These are phyloP conservation scores for Echites panduratus DNA, from an alignment of 257 asterid genomes.

Conservation along the genomic window DNA sequence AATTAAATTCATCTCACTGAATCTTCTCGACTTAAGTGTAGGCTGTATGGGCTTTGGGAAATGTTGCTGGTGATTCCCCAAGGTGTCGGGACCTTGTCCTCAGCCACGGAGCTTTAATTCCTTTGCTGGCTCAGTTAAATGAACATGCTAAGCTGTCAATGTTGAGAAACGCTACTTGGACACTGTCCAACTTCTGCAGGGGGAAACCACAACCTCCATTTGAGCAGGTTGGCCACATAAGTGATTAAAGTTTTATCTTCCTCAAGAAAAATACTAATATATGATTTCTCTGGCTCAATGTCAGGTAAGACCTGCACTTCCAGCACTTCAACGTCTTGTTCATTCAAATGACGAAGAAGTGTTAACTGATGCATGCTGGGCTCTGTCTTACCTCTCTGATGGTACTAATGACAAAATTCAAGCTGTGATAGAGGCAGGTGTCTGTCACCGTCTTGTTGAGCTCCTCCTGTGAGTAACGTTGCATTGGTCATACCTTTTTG, in stretches of 20 bases:
- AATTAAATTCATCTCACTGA: background rate
- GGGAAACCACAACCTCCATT: conserved; percentile 97
- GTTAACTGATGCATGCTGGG: conserved; percentile 98
- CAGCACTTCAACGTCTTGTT: conserved; percentile 73
- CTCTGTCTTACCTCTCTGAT: conserved; percentile 92
- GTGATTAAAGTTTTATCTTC: background rate
- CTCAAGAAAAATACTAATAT: background rate
- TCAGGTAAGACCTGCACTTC: conserved; percentile 81
- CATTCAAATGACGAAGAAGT: conserved; percentile 86
- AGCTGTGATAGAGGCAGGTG: conserved; percentile 89
- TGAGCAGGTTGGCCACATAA: conserved; percentile 60
- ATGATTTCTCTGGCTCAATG: conserved; percentile 12
- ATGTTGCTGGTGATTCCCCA: conserved; percentile 94
- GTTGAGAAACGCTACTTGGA: conserved; percentile 98
- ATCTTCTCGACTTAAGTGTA: conserved; percentile 15
- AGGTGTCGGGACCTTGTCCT: conserved; percentile 91
- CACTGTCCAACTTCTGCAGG: conserved; percentile 88
- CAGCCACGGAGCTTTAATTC: conserved; percentile 68
- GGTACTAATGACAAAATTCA: conserved; percentile 92
- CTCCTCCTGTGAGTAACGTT: conserved; percentile 65
- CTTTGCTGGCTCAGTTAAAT: conserved; percentile 75
- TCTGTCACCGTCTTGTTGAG: conserved; percentile 76
- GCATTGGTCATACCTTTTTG: background rate
- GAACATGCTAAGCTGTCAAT: conserved; percentile 78
- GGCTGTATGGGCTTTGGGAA: conserved; percentile 99